These are phyloP conservation scores for Talaromyces sp. DNA, from an alignment of 2,329 filamentous ascomycete genomes.

Conservation along the genomic window DNA sequence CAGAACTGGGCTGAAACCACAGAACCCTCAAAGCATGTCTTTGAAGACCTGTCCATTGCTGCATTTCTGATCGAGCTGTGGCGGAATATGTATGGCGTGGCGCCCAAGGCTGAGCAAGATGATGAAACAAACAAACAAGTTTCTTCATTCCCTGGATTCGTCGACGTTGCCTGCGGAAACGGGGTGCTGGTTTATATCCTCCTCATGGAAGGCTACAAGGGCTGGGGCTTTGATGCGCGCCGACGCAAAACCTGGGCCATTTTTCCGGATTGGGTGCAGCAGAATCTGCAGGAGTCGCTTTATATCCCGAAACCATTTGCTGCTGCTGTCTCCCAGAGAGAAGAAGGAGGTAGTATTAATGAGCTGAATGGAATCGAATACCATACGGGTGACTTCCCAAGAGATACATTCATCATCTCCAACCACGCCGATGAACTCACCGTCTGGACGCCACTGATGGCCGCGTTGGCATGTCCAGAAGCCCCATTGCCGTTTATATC, in stretches of 20 bases:
- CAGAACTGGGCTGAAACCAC: slow-evolving; percentile 79
- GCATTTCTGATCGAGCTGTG: slow-evolving; percentile 91
- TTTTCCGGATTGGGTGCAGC: slow-evolving; percentile 51
- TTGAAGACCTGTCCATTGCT: slow-evolving; percentile 86
- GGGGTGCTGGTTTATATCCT: slow-evolving; percentile 83
- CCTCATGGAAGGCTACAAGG: slow-evolving; percentile 69
- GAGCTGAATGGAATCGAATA: slow-evolving; percentile 14
- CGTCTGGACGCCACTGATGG: slow-evolving; percentile 88
- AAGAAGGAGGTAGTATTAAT: background rate
- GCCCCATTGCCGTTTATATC: slow-evolving; percentile 78
- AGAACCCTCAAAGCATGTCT: slow-evolving; percentile 85
- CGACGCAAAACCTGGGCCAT: slow-evolving; percentile 74
- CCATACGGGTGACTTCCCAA: slow-evolving; percentile 59
- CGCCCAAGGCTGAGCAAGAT: slow-evolving; percentile 16
- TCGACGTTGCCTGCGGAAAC: slow-evolving; percentile 95
- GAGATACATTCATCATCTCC: slow-evolving; percentile 83
- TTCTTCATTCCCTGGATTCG: slow-evolving; percentile 70
- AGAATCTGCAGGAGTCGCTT: slow-evolving; percentile 52
- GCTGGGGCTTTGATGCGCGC: slow-evolving; percentile 92
- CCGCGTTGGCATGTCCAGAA: slow-evolving; percentile 47
- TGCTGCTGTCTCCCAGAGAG: slow-evolving; percentile 11
- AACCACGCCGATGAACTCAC: slow-evolving; percentile 97
- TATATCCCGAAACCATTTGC: slow-evolving; percentile 52
- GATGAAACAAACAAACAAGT: background rate
- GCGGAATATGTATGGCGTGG: slow-evolving; percentile 66